Evolutionary conservation across 495 filamentous ascomycete species (phyloP), one percentile per base, ranked within the genome.

Genomic region (Penicillium riverlandense): DNA sequence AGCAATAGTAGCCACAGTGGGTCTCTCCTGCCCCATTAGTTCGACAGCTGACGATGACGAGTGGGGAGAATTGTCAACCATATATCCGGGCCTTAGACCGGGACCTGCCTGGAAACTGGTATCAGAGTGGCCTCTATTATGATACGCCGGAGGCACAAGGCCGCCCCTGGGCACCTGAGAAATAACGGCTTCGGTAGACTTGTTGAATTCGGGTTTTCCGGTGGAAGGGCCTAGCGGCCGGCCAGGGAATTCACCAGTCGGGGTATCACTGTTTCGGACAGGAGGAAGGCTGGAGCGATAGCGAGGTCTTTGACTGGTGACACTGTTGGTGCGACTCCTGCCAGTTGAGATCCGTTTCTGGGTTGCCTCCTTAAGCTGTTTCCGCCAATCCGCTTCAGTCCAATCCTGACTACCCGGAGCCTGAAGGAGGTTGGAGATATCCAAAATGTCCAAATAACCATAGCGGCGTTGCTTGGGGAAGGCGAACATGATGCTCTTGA

Each of bases 401-500:
- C 90, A 96, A n/a, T 61, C 72, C 27, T 78, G 62, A 60, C 83
- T 92, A 7, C 86, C 89, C 7, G 87, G 75, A 4, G 80, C 83
- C 47, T 85, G 70, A 45, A 97, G 86, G 29, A 97, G 65, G 40
- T 70, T 74, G 11, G 80, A 80, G 8, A 97, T 87, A 63, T 99
- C 92, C 32, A 87, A 52, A 28, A 90, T 76, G 52, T 97, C 94
- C 14, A 97, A 63, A 59, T 97, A 97, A 0, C 92, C 91, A 58
- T 95, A 95, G 44, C 85, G 78, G 34, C 80, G 80, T 45, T 94
- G 79, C 53, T 84, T 85, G 1, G 92, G 94, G 82, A 99, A 91
- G 0, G 89, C 94, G 66, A 99, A 97, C 92, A 99, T 99, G 53
- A 99, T 72, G 45, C 92, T 91, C 46, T 86, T 82, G 4, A 82